Conservation (phyloP, 2,329 filamentous ascomycete species). For the Penicillium verrucosum region DNA sequence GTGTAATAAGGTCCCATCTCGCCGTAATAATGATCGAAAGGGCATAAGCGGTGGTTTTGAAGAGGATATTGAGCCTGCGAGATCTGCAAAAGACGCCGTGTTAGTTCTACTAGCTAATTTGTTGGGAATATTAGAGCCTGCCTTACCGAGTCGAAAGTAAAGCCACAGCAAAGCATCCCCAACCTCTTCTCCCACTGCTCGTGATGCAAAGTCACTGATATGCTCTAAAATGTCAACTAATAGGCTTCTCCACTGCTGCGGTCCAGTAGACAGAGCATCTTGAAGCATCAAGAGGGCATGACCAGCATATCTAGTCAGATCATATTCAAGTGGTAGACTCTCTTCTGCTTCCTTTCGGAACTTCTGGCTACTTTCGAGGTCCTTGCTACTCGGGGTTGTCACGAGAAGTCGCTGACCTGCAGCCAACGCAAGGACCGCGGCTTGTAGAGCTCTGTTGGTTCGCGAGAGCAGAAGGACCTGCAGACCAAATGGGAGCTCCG, state of each 20-base stretch:
- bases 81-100: slow-evolving; percentile 5
- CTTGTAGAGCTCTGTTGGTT: slow-evolving; percentile 15
- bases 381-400: not conserved
- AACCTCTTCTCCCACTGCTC: slow-evolving; percentile 9
- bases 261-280: slow-evolving; percentile 13
- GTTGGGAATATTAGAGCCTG: accelerated
- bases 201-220: slow-evolving; percentile 2
- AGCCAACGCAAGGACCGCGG: slow-evolving; percentile 22
- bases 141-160: slow-evolving; percentile 20
- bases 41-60: slow-evolving; percentile 18
- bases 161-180: slow-evolving; percentile 21
- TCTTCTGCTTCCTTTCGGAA: slow-evolving; percentile 22
- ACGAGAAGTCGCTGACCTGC: slow-evolving; percentile 15
- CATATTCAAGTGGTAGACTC: slow-evolving; percentile 9
- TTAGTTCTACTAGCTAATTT: not conserved
- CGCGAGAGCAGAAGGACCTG: slow-evolving; percentile 22
- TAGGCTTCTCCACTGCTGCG: slow-evolving; percentile 17
- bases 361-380: slow-evolving; percentile 5
- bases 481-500: slow-evolving; percentile 21
- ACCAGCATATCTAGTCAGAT: slow-evolving; percentile 13
- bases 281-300: slow-evolving; percentile 19
- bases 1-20: slow-evolving; percentile 17
- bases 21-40: slow-evolving; percentile 17
- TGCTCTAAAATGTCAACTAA: slow-evolving; percentile 6
- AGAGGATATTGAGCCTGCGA: slow-evolving; percentile 19